Evolutionary conservation across 768 basidiomycete species (phyloP).

Genomic region (Lactarius sp.): DNA sequence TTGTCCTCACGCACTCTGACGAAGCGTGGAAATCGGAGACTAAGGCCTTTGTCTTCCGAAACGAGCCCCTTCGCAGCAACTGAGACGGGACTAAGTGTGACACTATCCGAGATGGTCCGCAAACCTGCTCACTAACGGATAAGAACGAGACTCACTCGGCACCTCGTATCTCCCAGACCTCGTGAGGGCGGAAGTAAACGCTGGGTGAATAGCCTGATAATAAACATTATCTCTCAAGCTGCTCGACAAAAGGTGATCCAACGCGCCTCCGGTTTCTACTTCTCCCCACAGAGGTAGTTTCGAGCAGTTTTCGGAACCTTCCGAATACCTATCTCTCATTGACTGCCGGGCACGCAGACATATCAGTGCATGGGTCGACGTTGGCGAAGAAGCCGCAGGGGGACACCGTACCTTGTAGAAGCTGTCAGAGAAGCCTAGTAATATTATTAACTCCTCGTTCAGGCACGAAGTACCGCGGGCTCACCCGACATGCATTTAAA

Average conservation of each 20-base stretch:
- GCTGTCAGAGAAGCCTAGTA: constrained; percentile 72
- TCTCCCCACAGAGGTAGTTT: constrained; percentile 48
- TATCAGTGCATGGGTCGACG: neutral
- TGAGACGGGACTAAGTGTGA: constrained; percentile 84
- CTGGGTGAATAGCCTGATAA: constrained; percentile 55
- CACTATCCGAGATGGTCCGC: constrained; percentile 36
- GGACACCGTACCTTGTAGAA: constrained; percentile 62
- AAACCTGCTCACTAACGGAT: neutral
- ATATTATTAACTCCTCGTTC: neutral
- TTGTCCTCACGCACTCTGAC: constrained; percentile 73
- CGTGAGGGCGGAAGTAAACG: constrained; percentile 63
- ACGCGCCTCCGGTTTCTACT: constrained; percentile 59
- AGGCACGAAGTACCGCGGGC: constrained; percentile 24
- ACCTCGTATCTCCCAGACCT: constrained; percentile 88
- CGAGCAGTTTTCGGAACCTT: constrained; percentile 52
- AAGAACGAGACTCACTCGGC: constrained; percentile 48
- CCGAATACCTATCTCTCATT: constrained; percentile 62
- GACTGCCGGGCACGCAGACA: constrained; percentile 36
- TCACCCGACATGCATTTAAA: constrained; percentile 89
- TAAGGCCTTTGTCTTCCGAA: constrained; percentile 59
- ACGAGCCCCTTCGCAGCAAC: constrained; percentile 66
- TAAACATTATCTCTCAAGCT: constrained; percentile 6
- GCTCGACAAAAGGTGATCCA: neutral
- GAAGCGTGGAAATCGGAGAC: constrained; percentile 86
- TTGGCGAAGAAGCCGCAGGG: neutral